phyloP scores from a whole-genome alignment of 805 yeast species.

The Limtongia smithiae region DNA sequence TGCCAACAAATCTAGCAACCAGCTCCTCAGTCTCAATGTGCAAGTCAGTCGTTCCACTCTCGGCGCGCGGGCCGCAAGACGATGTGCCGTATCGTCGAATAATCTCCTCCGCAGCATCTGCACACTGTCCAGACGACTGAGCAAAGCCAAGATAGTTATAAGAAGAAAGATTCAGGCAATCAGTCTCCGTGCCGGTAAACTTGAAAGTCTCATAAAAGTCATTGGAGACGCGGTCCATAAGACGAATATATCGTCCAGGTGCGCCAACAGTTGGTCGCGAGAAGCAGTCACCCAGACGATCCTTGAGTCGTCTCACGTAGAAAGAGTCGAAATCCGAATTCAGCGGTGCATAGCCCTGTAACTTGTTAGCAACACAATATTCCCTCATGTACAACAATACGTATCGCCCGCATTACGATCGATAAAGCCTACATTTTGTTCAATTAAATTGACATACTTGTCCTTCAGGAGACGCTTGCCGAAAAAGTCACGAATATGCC shows the following conservation, averaged over 20 bases:
- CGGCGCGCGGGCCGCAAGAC: conserved; percentile 70
- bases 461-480: conserved; percentile 71
- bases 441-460: conserved; percentile 62
- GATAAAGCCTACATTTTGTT: conserved; percentile 46
- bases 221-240: conserved; percentile 72
- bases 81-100: conserved; percentile 72
- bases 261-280: conserved; percentile 96
- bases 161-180: conserved; percentile 80
- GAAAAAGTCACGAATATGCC: conserved; percentile 85
- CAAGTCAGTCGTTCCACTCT: conserved; percentile 71
- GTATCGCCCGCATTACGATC: neutral
- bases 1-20: conserved; percentile 83
- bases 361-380: too few species aligned
- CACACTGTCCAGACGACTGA: conserved; percentile 88
- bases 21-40: conserved; percentile 70
- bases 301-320: conserved; percentile 86
- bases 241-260: conserved; percentile 85
- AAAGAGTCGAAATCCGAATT: conserved; percentile 90
- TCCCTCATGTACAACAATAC: too few species aligned
- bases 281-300: conserved; percentile 89
- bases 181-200: conserved; percentile 70
- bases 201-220: conserved; percentile 62
- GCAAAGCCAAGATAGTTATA: conserved; percentile 97
- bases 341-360: conserved; percentile 86
- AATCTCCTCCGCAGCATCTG: conserved; percentile 65